A percentile compares a stretch with the other conserved stretches of the same genome.
Conservation (phyloP, 1,139 yeast genomes). For the Wickerhamomyces sp. region DNA sequence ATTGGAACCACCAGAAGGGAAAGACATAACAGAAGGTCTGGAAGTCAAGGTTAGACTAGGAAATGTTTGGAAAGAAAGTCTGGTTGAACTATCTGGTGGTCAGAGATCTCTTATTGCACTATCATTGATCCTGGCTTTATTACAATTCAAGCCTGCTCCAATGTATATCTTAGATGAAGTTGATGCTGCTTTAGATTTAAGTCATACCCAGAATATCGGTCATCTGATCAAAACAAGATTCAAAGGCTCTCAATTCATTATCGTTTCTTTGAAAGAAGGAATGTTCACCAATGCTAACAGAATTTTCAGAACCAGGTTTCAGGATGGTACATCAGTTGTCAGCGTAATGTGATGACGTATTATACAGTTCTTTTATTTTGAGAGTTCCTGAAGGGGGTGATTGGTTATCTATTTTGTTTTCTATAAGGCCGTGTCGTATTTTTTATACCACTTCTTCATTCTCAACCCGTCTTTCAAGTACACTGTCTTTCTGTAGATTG, state of each 20-base stretch:
- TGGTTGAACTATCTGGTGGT: constrained; percentile 95
- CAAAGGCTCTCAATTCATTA: constrained; percentile 93
- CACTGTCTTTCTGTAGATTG: constrained; percentile 6
- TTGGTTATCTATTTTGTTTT: neutral
- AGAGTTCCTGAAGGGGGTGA: too few relatives aligned
- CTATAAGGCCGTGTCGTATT: neutral
- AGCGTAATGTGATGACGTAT: constrained; percentile 36
- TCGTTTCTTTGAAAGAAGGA: constrained; percentile 94
- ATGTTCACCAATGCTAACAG: constrained; percentile 97
- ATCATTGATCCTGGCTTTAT: constrained; percentile 81
- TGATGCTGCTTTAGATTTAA: constrained; percentile 94
- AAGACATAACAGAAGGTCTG: constrained; percentile 84
- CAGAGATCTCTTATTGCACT: constrained; percentile 92
- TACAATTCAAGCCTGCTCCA: constrained; percentile 96
- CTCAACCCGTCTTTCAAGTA: constrained; percentile 6
- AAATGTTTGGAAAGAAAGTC: constrained; percentile 90
- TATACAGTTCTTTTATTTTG: neutral
- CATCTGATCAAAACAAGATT: constrained; percentile 92
- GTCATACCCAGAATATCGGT: constrained; percentile 97
- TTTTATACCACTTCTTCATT: constrained; percentile 8
- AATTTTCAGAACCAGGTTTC: constrained; percentile 88
- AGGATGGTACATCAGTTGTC: constrained; percentile 94
- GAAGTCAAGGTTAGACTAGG: constrained; percentile 92
- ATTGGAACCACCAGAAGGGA: constrained; percentile 72
- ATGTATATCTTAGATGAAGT: constrained; percentile 97